These are phyloP conservation scores for Quercus lobata DNA, from an alignment of 331 rosid species.

Conservation along the genomic window DNA sequence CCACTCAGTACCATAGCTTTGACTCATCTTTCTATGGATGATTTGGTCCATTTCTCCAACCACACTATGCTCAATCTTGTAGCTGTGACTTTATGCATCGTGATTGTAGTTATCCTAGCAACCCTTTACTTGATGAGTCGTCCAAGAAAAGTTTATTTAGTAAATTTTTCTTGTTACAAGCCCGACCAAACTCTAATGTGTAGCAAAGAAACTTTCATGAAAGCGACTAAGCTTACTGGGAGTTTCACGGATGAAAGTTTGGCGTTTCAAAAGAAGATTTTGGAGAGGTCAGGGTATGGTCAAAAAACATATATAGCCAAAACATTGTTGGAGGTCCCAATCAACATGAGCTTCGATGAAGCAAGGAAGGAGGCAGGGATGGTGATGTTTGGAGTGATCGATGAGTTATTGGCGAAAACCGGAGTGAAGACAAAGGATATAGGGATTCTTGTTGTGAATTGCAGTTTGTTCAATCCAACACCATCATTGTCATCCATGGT, in stretches of 20 bases:
- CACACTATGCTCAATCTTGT: background rate
- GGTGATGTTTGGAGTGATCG: conserved; percentile 1
- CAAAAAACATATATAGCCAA: background rate
- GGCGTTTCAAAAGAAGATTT: background rate
- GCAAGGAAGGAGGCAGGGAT: background rate
- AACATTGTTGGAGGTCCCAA: background rate
- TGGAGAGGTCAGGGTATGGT: conserved; percentile 4
- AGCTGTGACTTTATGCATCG: background rate
- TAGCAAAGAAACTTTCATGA: background rate
- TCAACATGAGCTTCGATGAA: background rate
- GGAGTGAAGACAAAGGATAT: background rate
- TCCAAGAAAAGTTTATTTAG: background rate
- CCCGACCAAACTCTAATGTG: background rate
- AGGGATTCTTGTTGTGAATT: background rate
- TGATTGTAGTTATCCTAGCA: background rate
- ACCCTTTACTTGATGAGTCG: background rate
- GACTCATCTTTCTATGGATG: background rate
- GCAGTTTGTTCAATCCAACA: background rate
- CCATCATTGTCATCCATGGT: background rate
- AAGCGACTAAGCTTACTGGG: background rate
- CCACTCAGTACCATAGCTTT: background rate
- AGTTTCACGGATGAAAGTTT: background rate
- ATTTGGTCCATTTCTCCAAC: background rate
- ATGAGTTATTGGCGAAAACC: background rate
- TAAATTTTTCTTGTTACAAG: background rate